Evolutionary conservation across 148 eudicot genomes (phyloP), one percentile per base, ranked within the genome.

Genomic region (Pharnaceum exiguum): DNA sequence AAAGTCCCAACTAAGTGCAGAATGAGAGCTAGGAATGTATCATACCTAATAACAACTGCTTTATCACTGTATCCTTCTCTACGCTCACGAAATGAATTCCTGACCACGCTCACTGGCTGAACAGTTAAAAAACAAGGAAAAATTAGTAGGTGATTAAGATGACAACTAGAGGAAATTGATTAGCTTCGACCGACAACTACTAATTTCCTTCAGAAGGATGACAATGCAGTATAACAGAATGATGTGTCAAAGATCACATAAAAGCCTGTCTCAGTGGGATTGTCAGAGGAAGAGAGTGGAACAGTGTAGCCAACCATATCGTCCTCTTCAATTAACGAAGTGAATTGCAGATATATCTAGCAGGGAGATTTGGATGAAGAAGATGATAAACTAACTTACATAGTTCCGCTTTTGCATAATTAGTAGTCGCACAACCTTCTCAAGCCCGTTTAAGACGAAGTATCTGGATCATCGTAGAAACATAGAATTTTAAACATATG

Each of bases 31-130:
- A 45, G 55, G 40, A 29, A 69, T 32, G 11, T 45, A n/a, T n/a
- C n/a, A n/a, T 65, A 93, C 98, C 96, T 93, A 75, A 85, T 93
- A 49, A 71, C 77, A 65, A 93, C 95, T 50, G 98, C 98, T 77
- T 89, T 85, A 55, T 93, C 98, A 59, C 80, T 81, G 59, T 83
- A 83, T 66, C 98, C 98, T 79, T 88, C 96, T 57, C 90, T 72
- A 48, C 81, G 75, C 26, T 62, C 90, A 67, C 90, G 89, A 68
- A 88, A 93, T 45, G 98, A 83, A 76, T 55, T 79, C 23, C 98
- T 79, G 23, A 72, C 77, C 83, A 78, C 74, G 71, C 96, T 86
- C 79, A 67, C 81, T 26, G 98, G 95, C 98, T 93, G 84, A 65
- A 68, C 11, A 60, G 59, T 25, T 35, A 19, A 59, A 40, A 2